Base-by-base conservation (phyloP, 768 basidiomycete species). In the Boletus sp. region DNA sequence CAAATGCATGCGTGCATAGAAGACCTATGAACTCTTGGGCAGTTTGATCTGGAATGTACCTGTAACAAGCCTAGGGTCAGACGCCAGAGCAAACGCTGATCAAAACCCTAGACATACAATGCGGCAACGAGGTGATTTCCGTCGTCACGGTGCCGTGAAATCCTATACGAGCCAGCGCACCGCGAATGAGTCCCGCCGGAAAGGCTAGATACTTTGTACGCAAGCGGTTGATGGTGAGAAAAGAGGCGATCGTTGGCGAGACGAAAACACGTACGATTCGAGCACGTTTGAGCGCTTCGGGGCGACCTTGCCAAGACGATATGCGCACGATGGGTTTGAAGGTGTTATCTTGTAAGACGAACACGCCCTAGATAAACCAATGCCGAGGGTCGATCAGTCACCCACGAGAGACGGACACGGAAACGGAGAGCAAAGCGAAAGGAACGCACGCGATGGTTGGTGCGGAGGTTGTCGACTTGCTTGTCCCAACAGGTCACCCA, bases 401-500 rank as follows among this genome's bases (percentile, higher is more conserved):
- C 15, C 30, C 28, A 7, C 15, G 29, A 49, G 40, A 29, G 1
- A 9, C 0, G 30, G 7, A 55, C 17, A 29, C 15, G n/a, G 29
- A 47, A 33, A n/a, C 2, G 17, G n/a, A 2, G 46, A 18, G 44
- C 33, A 33, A 4, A 24, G 28, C 15, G n/a, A 57, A 17, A 17
- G 24, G 15, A 17, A 75, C 84, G 40, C 67, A 94, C 94, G 48
- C 94, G 80, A 71, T 96, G 95, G 70, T 98, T 98, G 15, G 94
- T 98, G 45, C 94, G 83, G 56, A 98, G 75, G 71, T 98, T 98
- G 66, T 97, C 94, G 1, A 97, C 92, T 69, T 96, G 95, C 68
- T 95, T 95, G 51, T 94, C 90, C 87, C 92, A 97, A 54, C 89
- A 89, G 20, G 87, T 84, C 0, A 84, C 78, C 92, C 94, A 98